Conservation (phyloP, 1,139 yeast species). For the Hyphopichia pseudoburtonii region DNA sequence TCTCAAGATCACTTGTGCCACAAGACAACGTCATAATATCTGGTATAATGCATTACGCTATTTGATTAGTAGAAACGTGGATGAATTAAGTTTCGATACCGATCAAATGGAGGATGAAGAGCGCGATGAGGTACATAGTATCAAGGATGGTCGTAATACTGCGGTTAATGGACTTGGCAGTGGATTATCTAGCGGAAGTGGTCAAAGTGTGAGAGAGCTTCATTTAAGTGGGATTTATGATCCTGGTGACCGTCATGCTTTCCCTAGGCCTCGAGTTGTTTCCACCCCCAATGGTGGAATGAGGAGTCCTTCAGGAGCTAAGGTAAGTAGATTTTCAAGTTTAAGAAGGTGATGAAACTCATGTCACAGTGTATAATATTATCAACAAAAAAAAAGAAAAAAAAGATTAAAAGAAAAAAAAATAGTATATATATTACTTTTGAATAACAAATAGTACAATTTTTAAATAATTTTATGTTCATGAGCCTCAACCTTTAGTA, state of each 20-base stretch:
- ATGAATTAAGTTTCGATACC: slow-evolving; percentile 53
- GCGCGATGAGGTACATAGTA: slow-evolving; percentile 11
- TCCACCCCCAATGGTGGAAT: slow-evolving; percentile 20
- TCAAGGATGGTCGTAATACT: background rate
- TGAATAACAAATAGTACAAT: background rate
- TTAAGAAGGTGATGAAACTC: slow-evolving; percentile 14
- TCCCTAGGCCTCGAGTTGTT: slow-evolving; percentile 29
- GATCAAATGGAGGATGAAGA: slow-evolving; percentile 22
- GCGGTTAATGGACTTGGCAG: background rate
- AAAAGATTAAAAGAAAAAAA: slow-evolving; percentile 1
- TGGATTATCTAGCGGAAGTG: background rate
- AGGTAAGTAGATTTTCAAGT: slow-evolving; percentile 23
- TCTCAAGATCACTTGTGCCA: slow-evolving; percentile 82
- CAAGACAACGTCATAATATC: slow-evolving; percentile 82
- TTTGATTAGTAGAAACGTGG: slow-evolving; percentile 66
- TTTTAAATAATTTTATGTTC: too few species aligned
- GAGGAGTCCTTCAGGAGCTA: slow-evolving; percentile 17
- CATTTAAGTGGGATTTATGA: slow-evolving; percentile 14
- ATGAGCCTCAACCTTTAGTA: too few species aligned
- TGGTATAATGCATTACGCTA: slow-evolving; percentile 89
- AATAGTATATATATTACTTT: background rate
- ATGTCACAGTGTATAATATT: background rate
- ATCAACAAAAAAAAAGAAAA: background rate
- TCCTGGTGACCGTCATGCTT: slow-evolving; percentile 30
- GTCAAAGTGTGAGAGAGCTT: background rate